Percentiles rank a stretch among this genome's conserved stretches.
phyloP scores from a whole-genome alignment of 306 rosid species.

The Inga leiocalycina region DNA sequence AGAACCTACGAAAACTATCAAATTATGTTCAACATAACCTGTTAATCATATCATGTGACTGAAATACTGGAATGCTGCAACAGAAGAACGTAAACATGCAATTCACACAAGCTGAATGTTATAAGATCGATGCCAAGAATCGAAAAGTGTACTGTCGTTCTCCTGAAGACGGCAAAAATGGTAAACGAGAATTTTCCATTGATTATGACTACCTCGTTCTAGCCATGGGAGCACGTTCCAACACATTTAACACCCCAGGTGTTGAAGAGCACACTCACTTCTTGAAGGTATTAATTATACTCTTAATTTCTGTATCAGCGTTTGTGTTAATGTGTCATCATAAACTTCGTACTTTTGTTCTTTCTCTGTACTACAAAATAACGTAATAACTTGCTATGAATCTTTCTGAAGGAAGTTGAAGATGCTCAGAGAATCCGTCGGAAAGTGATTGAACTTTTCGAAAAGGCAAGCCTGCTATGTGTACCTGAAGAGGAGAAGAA shows the following conservation, averaged over 20 bases:
- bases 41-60: not conserved
- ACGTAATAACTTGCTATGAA: not conserved
- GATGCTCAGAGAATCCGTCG: conserved; percentile 86
- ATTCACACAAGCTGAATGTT: conserved; percentile 87
- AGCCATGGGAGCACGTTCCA: conserved; percentile 83
- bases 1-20: not conserved
- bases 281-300: conserved; percentile 64
- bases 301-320: not conserved
- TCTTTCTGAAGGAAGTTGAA: conserved; percentile 83
- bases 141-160: conserved; percentile 73
- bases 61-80: not conserved
- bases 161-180: conserved; percentile 46
- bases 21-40: not conserved
- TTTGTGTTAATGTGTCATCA: not conserved
- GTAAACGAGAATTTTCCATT: conserved; percentile 64
- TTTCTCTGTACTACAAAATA: not conserved
- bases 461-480: conserved; percentile 75
- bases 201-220: conserved; percentile 86
- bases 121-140: conserved; percentile 76
- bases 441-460: conserved; percentile 78
- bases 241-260: conserved; percentile 96
- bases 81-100: conserved; percentile 64
- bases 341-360: not conserved
- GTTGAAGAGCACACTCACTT: conserved; percentile 81
- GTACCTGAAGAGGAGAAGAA: conserved; percentile 78